Evolutionary conservation across 257 asterid species (phyloP).

Genomic region (Solanum medicagineum): DNA sequence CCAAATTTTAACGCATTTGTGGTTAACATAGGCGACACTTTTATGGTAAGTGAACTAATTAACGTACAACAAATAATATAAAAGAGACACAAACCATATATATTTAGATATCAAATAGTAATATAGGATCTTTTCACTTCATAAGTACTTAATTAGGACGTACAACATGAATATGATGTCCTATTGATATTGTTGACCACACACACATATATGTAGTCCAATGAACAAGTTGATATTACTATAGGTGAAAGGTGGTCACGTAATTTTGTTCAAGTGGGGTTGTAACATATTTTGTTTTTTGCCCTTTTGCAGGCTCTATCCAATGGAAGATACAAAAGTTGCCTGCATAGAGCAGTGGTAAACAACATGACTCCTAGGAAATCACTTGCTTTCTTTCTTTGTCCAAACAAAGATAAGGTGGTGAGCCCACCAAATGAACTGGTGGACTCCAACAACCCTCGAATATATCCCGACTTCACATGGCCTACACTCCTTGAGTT

Average conservation of each 20-base stretch:
- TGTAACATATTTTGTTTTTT: not conserved
- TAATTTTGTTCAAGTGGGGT: not conserved
- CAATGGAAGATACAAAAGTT: constrained; percentile 82
- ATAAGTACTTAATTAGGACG: not conserved
- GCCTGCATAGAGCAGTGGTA: constrained; percentile 93
- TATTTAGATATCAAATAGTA: not conserved
- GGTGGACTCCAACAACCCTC: constrained; percentile 64
- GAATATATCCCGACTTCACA: constrained; percentile 69
- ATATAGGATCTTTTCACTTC: not conserved
- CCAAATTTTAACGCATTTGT: constrained; percentile 62
- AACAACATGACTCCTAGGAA: constrained; percentile 62
- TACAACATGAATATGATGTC: not conserved
- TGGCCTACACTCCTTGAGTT: constrained; percentile 66
- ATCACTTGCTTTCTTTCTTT: constrained; percentile 83
- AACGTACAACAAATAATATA: not conserved
- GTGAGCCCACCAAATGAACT: constrained; percentile 73
- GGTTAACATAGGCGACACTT: constrained; percentile 92
- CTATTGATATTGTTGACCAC: not conserved
- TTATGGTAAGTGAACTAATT: constrained; percentile 42
- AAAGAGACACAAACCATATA: not conserved
- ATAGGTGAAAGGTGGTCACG: not conserved
- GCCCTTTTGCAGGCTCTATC: constrained; percentile 60
- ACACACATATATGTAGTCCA: not conserved
- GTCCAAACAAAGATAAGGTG: constrained; percentile 75
- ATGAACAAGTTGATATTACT: not conserved